A percentile compares a stretch with the other conserved stretches of the same genome.
Conservation (phyloP, 1,284 basidiomycete species). For the Ceratobasidium sp. region DNA sequence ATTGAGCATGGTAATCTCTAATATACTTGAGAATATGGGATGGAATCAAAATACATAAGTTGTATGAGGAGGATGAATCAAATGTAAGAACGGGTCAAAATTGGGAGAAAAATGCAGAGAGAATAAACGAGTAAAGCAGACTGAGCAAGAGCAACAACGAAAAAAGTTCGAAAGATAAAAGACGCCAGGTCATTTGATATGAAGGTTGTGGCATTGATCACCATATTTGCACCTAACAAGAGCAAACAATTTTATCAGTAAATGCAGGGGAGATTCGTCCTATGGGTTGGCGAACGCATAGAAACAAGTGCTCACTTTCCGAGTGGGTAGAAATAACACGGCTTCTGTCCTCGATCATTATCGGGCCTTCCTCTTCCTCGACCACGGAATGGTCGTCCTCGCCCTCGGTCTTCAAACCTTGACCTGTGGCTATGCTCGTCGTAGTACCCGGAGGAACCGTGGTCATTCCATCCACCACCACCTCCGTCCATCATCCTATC, state of each 20-base stretch:
- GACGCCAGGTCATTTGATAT: conserved; percentile 21
- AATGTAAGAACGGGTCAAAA: conserved; percentile 4
- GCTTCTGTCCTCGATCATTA: conserved; percentile 75
- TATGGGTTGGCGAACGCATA: conserved; percentile 47
- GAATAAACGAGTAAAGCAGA: neutral
- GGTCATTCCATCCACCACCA: conserved; percentile 20
- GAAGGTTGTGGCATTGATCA: conserved; percentile 63
- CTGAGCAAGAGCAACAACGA: conserved; percentile 9
- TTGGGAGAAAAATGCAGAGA: neutral
- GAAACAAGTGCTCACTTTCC: conserved; percentile 73
- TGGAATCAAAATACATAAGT: conserved; percentile 38
- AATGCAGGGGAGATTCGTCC: conserved; percentile 54
- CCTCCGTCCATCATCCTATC: conserved; percentile 6
- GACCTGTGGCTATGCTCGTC: conserved; percentile 17
- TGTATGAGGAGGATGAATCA: conserved; percentile 2
- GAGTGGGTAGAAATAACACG: conserved; percentile 83
- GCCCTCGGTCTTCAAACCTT: conserved; percentile 46
- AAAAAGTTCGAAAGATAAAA: conserved; percentile 3
- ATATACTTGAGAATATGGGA: conserved; percentile 19
- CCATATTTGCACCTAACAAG: conserved; percentile 75
- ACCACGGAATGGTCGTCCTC: conserved; percentile 50
- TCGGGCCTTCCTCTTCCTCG: conserved; percentile 56
- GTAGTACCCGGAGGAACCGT: conserved; percentile 19
- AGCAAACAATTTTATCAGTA: conserved; percentile 54
- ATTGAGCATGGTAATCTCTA: conserved; percentile 10